These are phyloP conservation scores for Cinnamomum micranthum DNA, from an alignment of 164 flowering plant genomes.

Conservation along the genomic window DNA sequence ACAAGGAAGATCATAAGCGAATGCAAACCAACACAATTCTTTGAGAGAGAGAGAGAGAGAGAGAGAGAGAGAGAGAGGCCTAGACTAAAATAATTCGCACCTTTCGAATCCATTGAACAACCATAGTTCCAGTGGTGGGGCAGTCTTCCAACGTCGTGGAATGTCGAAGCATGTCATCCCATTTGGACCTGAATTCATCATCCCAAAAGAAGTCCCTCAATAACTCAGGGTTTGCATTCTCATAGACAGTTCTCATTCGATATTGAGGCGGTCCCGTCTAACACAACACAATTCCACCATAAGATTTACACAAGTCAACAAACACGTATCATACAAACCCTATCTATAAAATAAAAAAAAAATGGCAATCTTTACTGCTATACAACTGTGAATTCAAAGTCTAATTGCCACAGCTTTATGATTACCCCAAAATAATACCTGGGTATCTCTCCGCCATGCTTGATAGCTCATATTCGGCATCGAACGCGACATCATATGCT, in stretches of 20 bases:
- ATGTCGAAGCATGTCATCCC: conserved; percentile 76
- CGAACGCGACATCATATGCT: conserved; percentile 73
- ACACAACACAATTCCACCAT: neutral
- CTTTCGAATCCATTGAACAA: conserved; percentile 76
- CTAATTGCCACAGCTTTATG: neutral
- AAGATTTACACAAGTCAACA: too few species aligned
- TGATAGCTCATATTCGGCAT: conserved; percentile 64
- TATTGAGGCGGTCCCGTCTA: conserved; percentile 73
- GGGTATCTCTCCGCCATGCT: conserved; percentile 79
- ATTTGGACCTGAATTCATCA: conserved; percentile 56
- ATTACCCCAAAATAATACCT: conserved; percentile 29
- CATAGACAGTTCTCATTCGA: conserved; percentile 60
- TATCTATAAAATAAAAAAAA: too few species aligned
- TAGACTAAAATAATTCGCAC: conserved; percentile 19
- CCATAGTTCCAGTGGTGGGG: conserved; percentile 59
- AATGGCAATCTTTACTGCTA: neutral
- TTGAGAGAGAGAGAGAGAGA: conserved; percentile 2
- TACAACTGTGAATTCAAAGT: too few species aligned
- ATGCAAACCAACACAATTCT: neutral
- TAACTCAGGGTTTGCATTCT: conserved; percentile 68
- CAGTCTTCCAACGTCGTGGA: conserved; percentile 49
- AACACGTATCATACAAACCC: neutral
- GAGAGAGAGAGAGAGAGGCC: neutral
- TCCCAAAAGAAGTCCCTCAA: conserved; percentile 89
- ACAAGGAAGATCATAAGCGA: neutral